A percentile compares a stretch with the other conserved stretches of the same genome.
These are phyloP conservation scores for Fusarium setosum DNA, from an alignment of 2,329 filamentous ascomycete species.

Conservation along the genomic window DNA sequence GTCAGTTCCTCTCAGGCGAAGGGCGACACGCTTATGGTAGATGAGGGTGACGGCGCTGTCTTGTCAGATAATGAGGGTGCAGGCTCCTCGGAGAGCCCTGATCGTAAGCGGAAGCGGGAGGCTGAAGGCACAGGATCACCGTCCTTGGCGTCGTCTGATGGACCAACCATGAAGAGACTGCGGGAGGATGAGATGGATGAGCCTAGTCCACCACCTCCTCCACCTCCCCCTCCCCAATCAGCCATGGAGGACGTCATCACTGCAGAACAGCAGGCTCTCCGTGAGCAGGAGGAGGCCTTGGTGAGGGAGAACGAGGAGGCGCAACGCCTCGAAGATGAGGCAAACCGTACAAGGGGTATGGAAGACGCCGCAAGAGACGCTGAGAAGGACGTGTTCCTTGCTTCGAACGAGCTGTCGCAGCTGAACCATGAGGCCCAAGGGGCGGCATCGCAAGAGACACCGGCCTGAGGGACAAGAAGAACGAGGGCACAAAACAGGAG, in stretches of 20 bases:
- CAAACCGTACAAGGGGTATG: constrained; percentile 44
- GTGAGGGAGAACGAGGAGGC: constrained; percentile 67
- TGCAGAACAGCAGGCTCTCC: constrained; percentile 58
- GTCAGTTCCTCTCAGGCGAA: constrained; percentile 35
- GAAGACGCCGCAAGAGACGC: constrained; percentile 39
- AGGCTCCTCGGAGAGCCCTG: constrained; percentile 59
- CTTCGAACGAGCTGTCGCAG: constrained; percentile 24
- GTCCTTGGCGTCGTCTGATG: constrained; percentile 63
- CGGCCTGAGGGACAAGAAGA: constrained; percentile 26
- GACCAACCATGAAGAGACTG: constrained; percentile 65
- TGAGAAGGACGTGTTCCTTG: constrained; percentile 29
- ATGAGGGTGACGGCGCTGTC: constrained; percentile 49
- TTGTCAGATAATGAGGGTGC: constrained; percentile 58
- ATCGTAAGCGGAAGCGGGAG: constrained; percentile 75
- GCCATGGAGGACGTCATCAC: constrained; percentile 50
- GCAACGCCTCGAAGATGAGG: constrained; percentile 62
- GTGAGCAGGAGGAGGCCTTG: constrained; percentile 62
- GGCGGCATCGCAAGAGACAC: constrained; percentile 20
- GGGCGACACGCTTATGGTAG: constrained; percentile 30
- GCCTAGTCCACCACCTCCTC: constrained; percentile 57
- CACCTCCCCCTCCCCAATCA: constrained; percentile 59
- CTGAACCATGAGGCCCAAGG: constrained; percentile 14
- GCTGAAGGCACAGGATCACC: constrained; percentile 52
- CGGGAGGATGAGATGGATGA: constrained; percentile 59
- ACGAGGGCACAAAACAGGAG: constrained; percentile 35